Conservation (phyloP, 306 rosid species). For the Delonix regia region DNA sequence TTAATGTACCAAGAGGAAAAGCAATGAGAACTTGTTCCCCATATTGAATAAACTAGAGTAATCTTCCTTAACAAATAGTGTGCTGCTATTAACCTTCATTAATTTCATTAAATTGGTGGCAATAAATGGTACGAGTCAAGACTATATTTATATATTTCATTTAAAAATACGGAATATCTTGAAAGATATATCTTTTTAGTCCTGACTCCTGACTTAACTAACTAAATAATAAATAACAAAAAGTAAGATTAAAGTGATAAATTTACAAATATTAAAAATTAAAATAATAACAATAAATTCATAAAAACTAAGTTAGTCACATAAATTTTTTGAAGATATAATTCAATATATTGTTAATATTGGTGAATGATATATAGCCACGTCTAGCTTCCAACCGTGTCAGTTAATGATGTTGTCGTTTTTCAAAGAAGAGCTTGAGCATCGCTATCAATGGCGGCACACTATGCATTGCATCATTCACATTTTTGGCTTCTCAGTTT, state of each 20-base stretch:
- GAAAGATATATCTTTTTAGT: background rate
- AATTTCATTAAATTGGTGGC: too few species aligned
- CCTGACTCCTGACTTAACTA: background rate
- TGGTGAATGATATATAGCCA: background rate
- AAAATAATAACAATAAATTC: background rate
- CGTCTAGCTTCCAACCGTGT: background rate
- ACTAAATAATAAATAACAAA: background rate
- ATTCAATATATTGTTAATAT: background rate
- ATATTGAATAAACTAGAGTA: background rate
- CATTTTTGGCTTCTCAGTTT: conserved; percentile 18
- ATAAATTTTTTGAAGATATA: too few species aligned
- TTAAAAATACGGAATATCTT: background rate
- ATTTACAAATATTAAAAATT: background rate
- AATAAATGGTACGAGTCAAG: too few species aligned
- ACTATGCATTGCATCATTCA: conserved; percentile 29
- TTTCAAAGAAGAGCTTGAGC: background rate
- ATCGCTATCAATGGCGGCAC: conserved; percentile 31
- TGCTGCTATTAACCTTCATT: too few species aligned
- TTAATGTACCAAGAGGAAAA: too few species aligned
- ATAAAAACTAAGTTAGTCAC: background rate
- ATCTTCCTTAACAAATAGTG: background rate
- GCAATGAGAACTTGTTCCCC: background rate
- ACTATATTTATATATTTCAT: too few species aligned
- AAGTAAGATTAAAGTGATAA: background rate
- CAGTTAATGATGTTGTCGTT: conserved; percentile 20